Evolutionary conservation across 1,284 basidiomycete genomes (phyloP), one percentile per base, ranked within the genome.

Genomic region (Dichomitus squalens): DNA sequence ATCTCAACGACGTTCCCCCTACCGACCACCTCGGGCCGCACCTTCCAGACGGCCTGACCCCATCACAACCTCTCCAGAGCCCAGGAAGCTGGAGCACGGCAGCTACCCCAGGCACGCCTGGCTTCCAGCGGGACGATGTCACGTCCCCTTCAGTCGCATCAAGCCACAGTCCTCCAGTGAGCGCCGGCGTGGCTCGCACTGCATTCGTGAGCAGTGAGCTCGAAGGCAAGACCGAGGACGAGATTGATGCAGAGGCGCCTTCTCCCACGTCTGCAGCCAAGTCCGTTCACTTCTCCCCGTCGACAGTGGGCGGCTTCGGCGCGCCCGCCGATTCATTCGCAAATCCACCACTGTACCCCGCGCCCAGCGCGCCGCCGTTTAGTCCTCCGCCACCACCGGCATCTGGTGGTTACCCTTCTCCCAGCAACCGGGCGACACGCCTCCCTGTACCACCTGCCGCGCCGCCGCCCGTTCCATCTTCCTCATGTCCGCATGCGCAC

Each of bases 71-170:
- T 7, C 64, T 63, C 0, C 63, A 72, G 40, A 82, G 77, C n/a
- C 79, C 84, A 11, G 81, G 80, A 2, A 76, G 72, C 50, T 88
- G 84, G 84, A 89, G 86, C 63, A 85, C 83, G 1, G 76, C 79
- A 4, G 85, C 86, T 12, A 88, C 85, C 1, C 85, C 85, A 12
- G 87, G 87, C 11, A 64, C 61, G 23, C 60, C 63, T 4, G 50
- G 50, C 33, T 53, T 63, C 53, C 33, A 33, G 34, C 16, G 49
- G 3, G 53, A 57, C 8, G 56, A 59, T 21, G 36, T 11, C 25
- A 39, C 46, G 34, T 48, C 25, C 52, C 29, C 57, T n/a, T 20
- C 55, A 20, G 51, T 50, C 41, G 14, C 43, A 23, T 38, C 50
- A 25, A 3, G 31, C 39, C 38, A 29, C 33, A 53, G 29, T 16